A percentile compares a stretch with the other conserved stretches of the same genome.
Conservation (phyloP, 2,329 filamentous ascomycete genomes). For the Arthrobotrys sinensis region DNA sequence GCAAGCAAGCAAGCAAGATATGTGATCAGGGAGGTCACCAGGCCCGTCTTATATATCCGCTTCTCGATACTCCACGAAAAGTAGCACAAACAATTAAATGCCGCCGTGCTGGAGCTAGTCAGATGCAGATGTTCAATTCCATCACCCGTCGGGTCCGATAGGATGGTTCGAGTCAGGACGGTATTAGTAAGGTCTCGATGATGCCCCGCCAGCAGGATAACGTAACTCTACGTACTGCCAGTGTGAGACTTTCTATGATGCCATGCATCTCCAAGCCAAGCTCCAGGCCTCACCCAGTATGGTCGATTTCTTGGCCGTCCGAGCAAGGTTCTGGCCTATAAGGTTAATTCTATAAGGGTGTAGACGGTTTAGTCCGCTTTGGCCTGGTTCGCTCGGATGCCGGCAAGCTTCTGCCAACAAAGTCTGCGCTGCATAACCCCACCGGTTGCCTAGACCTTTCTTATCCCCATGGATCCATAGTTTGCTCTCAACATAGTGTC, state of each 20-base stretch:
- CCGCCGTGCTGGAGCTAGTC: background rate
- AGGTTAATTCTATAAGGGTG: background rate
- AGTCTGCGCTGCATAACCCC: background rate
- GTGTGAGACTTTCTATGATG: slow-evolving; percentile 13
- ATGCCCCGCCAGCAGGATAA: slow-evolving; percentile 47
- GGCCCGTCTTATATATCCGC: slow-evolving; percentile 9
- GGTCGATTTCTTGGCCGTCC: slow-evolving; percentile 8
- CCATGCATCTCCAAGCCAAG: slow-evolving; percentile 37
- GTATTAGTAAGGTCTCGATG: background rate
- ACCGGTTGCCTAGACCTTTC: background rate
- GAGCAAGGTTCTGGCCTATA: slow-evolving; percentile 6
- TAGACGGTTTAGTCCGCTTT: slow-evolving; percentile 20
- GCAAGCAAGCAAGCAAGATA: background rate
- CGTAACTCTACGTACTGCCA: slow-evolving; percentile 26
- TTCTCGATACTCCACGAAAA: background rate
- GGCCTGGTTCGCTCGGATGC: slow-evolving; percentile 42
- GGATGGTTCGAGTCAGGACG: background rate
- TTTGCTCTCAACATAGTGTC: no score
- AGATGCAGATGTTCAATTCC: background rate
- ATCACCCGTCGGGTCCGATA: background rate
- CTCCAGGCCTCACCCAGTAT: slow-evolving; percentile 2
- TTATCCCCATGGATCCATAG: background rate
- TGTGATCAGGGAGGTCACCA: slow-evolving; percentile 5
- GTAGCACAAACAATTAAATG: background rate
- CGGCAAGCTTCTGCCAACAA: slow-evolving; percentile 42